Evolutionary conservation across 2,329 filamentous ascomycete genomes (phyloP).

Genomic region (Metarhizium album): DNA sequence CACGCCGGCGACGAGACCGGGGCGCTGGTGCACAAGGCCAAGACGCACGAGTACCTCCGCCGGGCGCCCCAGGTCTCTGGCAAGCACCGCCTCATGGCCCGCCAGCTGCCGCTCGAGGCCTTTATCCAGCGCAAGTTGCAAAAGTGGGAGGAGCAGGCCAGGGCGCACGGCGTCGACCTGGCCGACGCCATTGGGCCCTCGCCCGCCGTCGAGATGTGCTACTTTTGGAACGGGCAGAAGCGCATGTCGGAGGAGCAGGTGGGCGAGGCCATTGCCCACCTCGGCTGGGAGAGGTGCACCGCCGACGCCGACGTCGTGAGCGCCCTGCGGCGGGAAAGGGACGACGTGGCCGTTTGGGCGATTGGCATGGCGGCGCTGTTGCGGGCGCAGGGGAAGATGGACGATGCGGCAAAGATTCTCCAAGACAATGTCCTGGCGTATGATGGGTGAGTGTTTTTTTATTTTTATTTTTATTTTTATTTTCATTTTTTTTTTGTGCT

Average conservation of each 20-base stretch:
- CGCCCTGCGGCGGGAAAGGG: slow-evolving; percentile 40
- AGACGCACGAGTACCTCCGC: slow-evolving; percentile 59
- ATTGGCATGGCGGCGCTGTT: slow-evolving; percentile 57
- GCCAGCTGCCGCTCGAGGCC: slow-evolving; percentile 79
- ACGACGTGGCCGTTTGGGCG: slow-evolving; percentile 54
- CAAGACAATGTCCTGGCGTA: slow-evolving; percentile 53
- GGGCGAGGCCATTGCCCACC: slow-evolving; percentile 46
- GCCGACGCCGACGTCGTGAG: slow-evolving; percentile 27
- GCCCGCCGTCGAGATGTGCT: slow-evolving; percentile 83
- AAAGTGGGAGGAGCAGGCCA: slow-evolving; percentile 77
- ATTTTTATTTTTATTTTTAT: too few species aligned
- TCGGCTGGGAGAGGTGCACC: slow-evolving; percentile 56
- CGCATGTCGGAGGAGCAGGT: slow-evolving; percentile 62
- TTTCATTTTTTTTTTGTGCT: too few species aligned
- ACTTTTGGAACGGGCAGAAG: slow-evolving; percentile 84
- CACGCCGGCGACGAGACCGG: slow-evolving; percentile 23
- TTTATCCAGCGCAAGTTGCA: slow-evolving; percentile 75
- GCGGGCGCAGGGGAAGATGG: slow-evolving; percentile 49
- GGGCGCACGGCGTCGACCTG: slow-evolving; percentile 54
- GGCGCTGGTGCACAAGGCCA: slow-evolving; percentile 46
- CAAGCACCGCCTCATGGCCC: slow-evolving; percentile 82
- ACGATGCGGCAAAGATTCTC: slow-evolving; percentile 56
- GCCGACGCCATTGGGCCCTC: slow-evolving; percentile 72
- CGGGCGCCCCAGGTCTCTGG: slow-evolving; percentile 65
- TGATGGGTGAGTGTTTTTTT: slow-evolving; percentile 36